A percentile compares a stretch with the other conserved stretches of the same genome.
Evolutionary conservation across 371 early-diverging fungal species (phyloP).

Genomic region (Actinomucor elegans): DNA sequence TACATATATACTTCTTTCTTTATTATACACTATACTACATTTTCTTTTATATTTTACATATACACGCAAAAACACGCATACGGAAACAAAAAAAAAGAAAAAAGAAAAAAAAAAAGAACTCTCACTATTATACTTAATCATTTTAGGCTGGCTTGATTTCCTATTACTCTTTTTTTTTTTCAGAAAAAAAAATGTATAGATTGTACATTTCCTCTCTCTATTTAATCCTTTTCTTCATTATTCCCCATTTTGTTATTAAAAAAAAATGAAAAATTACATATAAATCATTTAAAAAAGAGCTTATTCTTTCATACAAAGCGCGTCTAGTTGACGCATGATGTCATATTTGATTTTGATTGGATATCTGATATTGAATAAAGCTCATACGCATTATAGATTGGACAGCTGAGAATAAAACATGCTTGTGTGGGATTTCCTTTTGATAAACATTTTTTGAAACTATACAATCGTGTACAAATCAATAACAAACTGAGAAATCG

Average conservation of each 20-base stretch:
- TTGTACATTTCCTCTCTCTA: neutral
- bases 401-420: too few relatives aligned
- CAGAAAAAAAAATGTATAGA: neutral
- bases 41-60: neutral
- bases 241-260: neutral
- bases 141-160: slow-evolving; percentile 16
- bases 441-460: too few relatives aligned
- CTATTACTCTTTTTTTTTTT: neutral
- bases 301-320: too few relatives aligned
- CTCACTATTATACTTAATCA: slow-evolving; percentile 12
- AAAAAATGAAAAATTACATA: too few relatives aligned
- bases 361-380: too few relatives aligned
- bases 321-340: too few relatives aligned
- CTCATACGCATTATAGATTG: too few relatives aligned
- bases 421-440: too few relatives aligned
- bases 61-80: neutral
- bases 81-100: neutral
- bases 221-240: neutral
- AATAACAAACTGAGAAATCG: too few relatives aligned
- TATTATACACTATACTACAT: neutral
- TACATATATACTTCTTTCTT: neutral
- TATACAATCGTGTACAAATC: too few relatives aligned
- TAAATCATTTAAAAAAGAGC: too few relatives aligned
- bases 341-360: too few relatives aligned
- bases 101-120: slow-evolving; percentile 1